These are phyloP conservation scores for Pythium aphanidermatum DNA, from an alignment of 352 stramenopile genomes.

Conservation along the genomic window DNA sequence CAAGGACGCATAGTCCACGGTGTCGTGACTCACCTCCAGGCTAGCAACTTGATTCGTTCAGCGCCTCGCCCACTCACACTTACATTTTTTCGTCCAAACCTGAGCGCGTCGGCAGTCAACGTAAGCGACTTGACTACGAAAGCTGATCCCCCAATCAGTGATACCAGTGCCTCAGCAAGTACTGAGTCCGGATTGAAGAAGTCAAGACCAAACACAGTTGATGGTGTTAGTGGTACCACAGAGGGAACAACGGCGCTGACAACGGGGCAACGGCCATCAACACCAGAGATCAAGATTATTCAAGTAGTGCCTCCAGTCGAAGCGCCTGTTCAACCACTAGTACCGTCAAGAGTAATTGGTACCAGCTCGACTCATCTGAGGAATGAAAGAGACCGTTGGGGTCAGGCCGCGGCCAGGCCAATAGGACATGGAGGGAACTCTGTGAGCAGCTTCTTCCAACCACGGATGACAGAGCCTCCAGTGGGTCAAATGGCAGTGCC, in stretches of 20 bases:
- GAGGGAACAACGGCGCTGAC: not conserved
- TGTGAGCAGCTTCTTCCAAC: too few relatives aligned
- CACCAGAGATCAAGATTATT: conserved; percentile 2
- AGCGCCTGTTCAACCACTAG: too few relatives aligned
- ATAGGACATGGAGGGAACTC: too few relatives aligned
- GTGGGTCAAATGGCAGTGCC: too few relatives aligned
- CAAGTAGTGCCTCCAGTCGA: not conserved
- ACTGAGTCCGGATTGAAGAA: too few relatives aligned
- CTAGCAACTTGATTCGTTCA: conserved; percentile 48
- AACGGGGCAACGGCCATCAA: not conserved
- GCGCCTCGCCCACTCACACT: conserved; percentile 37
- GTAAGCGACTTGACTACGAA: not conserved
- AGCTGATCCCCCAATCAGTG: not conserved
- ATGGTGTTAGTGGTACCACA: too few relatives aligned
- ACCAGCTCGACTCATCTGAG: too few relatives aligned
- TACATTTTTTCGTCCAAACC: conserved; percentile 24
- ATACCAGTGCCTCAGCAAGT: not conserved
- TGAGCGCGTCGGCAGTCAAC: not conserved
- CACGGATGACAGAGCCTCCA: too few relatives aligned
- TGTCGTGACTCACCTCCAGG: conserved; percentile 26
- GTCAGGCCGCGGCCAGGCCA: too few relatives aligned
- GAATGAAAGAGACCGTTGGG: too few relatives aligned
- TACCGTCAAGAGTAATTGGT: too few relatives aligned
- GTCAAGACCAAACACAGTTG: too few relatives aligned
- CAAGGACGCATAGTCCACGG: conserved; percentile 24